These are phyloP conservation scores for Bromus sterilis DNA, from an alignment of 176 grass and related monocot species.

Conservation along the genomic window DNA sequence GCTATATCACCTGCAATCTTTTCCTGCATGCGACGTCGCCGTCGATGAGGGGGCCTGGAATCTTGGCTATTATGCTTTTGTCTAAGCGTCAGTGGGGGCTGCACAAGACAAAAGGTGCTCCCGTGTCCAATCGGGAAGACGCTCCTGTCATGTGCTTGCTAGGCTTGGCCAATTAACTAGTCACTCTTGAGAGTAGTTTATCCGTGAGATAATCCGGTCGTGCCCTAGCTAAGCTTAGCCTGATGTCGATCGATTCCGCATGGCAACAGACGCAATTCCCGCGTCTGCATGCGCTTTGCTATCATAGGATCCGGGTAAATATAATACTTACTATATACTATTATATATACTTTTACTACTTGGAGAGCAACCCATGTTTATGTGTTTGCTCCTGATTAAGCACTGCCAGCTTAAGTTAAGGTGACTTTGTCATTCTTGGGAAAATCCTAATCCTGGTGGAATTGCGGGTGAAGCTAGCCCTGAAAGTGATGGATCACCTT, in stretches of 20 bases:
- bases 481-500: slow-evolving; percentile 9
- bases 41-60: slow-evolving; percentile 25
- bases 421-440: not conserved
- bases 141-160: not conserved
- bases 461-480: not conserved
- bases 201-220: not conserved
- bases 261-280: not conserved
- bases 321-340: no score
- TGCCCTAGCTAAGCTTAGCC: not conserved
- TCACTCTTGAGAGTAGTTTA: not conserved
- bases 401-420: not conserved
- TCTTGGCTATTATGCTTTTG: slow-evolving; percentile 3
- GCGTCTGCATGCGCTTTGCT: not conserved
- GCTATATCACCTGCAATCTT: not conserved
- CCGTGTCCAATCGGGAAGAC: not conserved
- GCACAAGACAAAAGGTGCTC: slow-evolving; percentile 10
- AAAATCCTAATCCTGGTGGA: not conserved
- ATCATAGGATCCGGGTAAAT: not conserved
- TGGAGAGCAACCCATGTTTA: not conserved
- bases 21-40: not conserved
- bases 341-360: not conserved
- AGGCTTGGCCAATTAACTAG: not conserved
- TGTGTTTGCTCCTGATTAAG: not conserved
- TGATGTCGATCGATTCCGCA: not conserved
- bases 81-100: not conserved